Conservation (phyloP, 768 basidiomycete genomes). For the Auricularia heimuer region DNA sequence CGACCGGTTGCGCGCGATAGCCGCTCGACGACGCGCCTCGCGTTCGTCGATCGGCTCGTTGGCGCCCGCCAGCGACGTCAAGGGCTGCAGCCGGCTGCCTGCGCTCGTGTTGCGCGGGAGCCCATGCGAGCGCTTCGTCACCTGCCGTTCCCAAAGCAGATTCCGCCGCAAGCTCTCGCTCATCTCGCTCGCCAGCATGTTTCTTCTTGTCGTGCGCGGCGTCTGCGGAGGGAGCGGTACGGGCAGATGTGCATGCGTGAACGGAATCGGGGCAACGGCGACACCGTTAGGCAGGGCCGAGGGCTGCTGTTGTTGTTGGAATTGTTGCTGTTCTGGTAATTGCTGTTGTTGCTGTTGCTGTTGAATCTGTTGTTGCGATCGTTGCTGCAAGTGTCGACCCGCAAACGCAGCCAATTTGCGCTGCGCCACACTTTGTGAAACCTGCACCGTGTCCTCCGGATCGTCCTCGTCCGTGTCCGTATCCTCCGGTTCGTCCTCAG, state of each 20-base stretch:
- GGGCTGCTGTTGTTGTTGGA: background rate
- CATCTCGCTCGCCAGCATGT: conserved; percentile 78
- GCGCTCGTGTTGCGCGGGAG: conserved; percentile 1
- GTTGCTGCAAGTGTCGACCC: conserved; percentile 2
- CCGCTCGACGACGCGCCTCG: background rate
- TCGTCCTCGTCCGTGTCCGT: conserved; percentile 15
- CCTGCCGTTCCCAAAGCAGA: conserved; percentile 54
- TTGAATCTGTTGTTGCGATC: background rate
- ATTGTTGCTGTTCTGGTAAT: background rate
- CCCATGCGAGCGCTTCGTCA: background rate
- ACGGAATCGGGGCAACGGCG: conserved; percentile 45
- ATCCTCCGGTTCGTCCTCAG: conserved; percentile 14
- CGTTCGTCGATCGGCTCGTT: background rate
- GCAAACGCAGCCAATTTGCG: conserved; percentile 12
- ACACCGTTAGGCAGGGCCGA: background rate
- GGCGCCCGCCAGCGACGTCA: background rate
- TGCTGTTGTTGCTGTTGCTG: background rate
- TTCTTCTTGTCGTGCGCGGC: conserved; percentile 73
- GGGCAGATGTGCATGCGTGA: conserved; percentile 69
- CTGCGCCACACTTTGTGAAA: conserved; percentile 15
- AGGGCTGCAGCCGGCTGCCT: background rate
- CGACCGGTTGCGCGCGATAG: background rate
- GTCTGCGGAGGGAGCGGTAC: conserved; percentile 57
- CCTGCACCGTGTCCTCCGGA: conserved; percentile 8
- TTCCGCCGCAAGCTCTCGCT: conserved; percentile 76